A percentile compares a stretch with the other conserved stretches of the same genome.
phyloP scores from a whole-genome alignment of 129 eudicot species.

The Flaveria sonorensis region DNA sequence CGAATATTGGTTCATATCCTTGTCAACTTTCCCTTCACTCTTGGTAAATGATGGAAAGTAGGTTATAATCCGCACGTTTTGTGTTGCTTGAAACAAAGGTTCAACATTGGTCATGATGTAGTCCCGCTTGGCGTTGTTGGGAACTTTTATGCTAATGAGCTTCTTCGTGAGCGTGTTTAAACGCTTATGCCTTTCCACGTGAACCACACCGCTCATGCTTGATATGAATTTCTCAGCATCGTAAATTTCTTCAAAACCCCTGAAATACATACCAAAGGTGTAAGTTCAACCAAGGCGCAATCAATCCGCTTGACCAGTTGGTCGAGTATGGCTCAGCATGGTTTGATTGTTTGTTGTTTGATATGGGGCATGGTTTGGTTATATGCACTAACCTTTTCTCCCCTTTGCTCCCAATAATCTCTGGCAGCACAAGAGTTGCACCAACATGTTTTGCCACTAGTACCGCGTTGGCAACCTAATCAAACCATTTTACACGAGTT shows the following conservation, averaged over 20 bases:
- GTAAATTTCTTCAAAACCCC: constrained; percentile 63
- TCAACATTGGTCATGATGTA: constrained; percentile 48
- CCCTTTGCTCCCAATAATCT: constrained; percentile 56
- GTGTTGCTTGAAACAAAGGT: constrained; percentile 47
- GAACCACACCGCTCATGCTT: constrained; percentile 60
- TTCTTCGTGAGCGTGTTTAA: constrained; percentile 25
- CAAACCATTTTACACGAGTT: constrained; percentile 20
- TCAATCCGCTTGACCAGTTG: neutral
- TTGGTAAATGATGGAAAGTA: constrained; percentile 41
- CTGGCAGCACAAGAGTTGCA: constrained; percentile 79
- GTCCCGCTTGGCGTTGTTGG: constrained; percentile 49
- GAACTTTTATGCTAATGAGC: constrained; percentile 52
- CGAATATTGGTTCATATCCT: constrained; percentile 38
- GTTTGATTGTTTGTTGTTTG: neutral
- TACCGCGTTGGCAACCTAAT: constrained; percentile 71
- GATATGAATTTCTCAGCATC: constrained; percentile 49
- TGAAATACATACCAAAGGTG: constrained; percentile 32
- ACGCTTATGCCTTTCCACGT: constrained; percentile 48
- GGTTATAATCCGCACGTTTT: constrained; percentile 47
- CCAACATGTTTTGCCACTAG: constrained; percentile 63
- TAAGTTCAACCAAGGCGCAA: constrained; percentile 10
- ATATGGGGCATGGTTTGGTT: neutral
- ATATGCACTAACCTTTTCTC: constrained; percentile 49
- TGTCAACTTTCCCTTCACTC: constrained; percentile 27
- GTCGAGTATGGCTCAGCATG: neutral